A percentile compares a stretch with the other conserved stretches of the same genome.
These are phyloP conservation scores for Schwanniomyces occidentalis DNA, from an alignment of 805 yeast genomes.

Conservation along the genomic window DNA sequence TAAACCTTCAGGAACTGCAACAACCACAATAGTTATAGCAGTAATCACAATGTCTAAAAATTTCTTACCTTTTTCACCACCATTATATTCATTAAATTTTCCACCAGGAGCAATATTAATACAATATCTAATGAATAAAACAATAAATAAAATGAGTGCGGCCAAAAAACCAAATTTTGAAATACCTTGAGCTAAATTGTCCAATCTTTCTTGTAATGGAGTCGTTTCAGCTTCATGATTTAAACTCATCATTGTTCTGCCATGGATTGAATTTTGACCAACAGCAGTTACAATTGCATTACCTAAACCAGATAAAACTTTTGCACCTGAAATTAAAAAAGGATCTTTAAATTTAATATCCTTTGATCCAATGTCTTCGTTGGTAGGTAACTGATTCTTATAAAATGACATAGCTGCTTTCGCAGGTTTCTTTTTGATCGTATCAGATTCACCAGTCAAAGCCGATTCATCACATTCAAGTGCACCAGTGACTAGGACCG, in stretches of 20 bases:
- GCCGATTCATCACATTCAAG: conserved; percentile 91
- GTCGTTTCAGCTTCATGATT: conserved; percentile 78
- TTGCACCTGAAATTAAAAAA: conserved; percentile 88
- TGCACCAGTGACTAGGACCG: conserved; percentile 68
- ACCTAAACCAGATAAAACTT: conserved; percentile 82
- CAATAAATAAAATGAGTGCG: conserved; percentile 76
- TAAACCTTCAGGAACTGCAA: conserved; percentile 99
- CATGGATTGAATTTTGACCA: conserved; percentile 86
- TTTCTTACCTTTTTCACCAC: conserved; percentile 79
- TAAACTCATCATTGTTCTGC: conserved; percentile 84
- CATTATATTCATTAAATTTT: conserved; percentile 40
- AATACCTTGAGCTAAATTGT: conserved; percentile 84
- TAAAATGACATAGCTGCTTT: conserved; percentile 35
- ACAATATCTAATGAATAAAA: conserved; percentile 74
- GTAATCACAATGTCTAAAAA: conserved; percentile 86
- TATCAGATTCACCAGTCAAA: conserved; percentile 90
- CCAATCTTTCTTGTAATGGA: conserved; percentile 82
- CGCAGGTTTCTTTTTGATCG: conserved; percentile 70
- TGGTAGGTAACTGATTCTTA: conserved; percentile 22
- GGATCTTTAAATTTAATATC: conserved; percentile 63
- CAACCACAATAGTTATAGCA: conserved; percentile 90
- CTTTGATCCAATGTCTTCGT: conserved; percentile 43
- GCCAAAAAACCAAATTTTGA: conserved; percentile 92
- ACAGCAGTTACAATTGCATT: conserved; percentile 85
- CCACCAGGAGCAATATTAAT: conserved; percentile 59